Evolutionary conservation across 2,329 filamentous ascomycete species (phyloP), one percentile per base, ranked within the genome.

Genomic region (Scedosporium dehoogii): DNA sequence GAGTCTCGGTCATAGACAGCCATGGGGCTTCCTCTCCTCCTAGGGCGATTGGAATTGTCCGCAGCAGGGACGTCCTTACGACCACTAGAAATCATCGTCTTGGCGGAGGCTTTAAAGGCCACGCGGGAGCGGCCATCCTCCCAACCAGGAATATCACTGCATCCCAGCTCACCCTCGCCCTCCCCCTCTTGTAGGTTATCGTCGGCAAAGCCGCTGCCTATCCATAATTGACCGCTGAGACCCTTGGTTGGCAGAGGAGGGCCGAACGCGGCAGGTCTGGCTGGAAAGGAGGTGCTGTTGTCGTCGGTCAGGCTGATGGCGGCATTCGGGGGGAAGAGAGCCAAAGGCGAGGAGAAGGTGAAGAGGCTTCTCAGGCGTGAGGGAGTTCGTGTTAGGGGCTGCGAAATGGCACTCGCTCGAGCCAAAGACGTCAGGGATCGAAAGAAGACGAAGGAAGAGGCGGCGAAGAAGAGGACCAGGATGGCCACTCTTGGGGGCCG

Each of bases 281-380:
- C 92, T 62, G 96, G 82, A 76, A 99, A 99, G 68, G 96, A 96
- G 12, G 94, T 99, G 68, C 91, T 96, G 75, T 99, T 99, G 75
- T 99, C 94, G 74, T 97, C 92, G 70, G 92, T 96, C 65, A 99
- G 83, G 73, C 91, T 96, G 72, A 99, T 97, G 69, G 96, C 90
- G 58, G 94, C 94, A 66, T 94, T 96, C 3, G 92, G 92, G 4
- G 93, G 92, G 72, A 99, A 99, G 23, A 99, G 85, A 21, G 91
- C 92, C 66, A 92, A 90, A 0, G 92, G 88, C 4, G 86, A 81
- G 64, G 85, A 86, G 73, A 90, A 89, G 66, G 87, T 87, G 74
- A 90, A 85, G 66, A 90, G 77, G 42, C 3, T 61, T 25, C 48
- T 46, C 29, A 61, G 33, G 56, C 41, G 66, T 51, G 69, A 59